Evolutionary conservation across 2,329 filamentous ascomycete species (phyloP).

Genomic region (Didymellaceae sp.): DNA sequence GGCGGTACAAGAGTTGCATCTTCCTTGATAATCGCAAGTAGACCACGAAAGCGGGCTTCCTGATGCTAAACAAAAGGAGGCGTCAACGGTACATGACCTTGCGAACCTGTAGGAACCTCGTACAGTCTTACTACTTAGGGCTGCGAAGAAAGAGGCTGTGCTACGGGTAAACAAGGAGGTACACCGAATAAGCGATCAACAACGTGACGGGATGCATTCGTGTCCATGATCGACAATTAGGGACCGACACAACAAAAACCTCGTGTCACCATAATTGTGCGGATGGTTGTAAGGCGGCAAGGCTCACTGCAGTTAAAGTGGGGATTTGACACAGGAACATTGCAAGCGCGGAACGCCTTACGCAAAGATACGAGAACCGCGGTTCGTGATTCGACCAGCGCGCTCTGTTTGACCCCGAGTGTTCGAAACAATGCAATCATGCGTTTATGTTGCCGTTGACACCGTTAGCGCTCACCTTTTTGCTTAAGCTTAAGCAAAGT

Average conservation of each 20-base stretch:
- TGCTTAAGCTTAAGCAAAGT: background rate
- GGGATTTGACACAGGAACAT: constrained; percentile 3
- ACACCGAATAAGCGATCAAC: background rate
- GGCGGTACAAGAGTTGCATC: constrained; percentile 28
- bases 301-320: constrained; percentile 8
- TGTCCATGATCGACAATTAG: background rate
- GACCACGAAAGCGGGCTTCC: background rate
- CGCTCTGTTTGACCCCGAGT: background rate
- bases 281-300: constrained; percentile 2
- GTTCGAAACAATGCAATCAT: no score
- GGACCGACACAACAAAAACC: background rate
- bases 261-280: constrained; percentile 1
- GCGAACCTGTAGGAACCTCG: background rate
- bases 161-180: background rate
- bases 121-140: background rate
- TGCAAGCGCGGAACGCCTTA: constrained; percentile 6
- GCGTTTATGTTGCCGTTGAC: background rate
- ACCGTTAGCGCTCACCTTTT: background rate
- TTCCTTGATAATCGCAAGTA: background rate
- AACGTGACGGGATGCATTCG: background rate
- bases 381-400: background rate
- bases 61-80: background rate
- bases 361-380: background rate
- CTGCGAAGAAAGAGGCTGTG: background rate
- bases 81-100: background rate